Percentiles rank a stretch among this genome's conserved stretches.
Conservation (phyloP, 1,139 yeast genomes). For the Candida freyschussii region DNA sequence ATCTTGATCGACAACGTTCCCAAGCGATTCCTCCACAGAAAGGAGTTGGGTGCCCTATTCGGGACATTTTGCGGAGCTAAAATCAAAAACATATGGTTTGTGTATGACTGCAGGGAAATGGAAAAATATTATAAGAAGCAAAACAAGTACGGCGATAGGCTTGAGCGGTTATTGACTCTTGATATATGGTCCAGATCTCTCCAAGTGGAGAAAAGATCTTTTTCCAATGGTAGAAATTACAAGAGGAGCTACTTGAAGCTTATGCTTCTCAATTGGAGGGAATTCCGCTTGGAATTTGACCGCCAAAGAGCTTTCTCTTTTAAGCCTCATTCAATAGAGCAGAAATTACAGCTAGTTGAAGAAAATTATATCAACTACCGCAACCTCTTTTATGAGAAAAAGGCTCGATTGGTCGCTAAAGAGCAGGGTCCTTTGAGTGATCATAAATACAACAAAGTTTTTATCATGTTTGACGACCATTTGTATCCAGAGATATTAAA, state of each 20-base stretch:
- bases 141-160: slow-evolving; percentile 30
- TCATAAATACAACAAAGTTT: slow-evolving; percentile 36
- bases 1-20: slow-evolving; percentile 51
- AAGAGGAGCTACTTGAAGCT: slow-evolving; percentile 1
- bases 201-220: not conserved
- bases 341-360: slow-evolving; percentile 1
- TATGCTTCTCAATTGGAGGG: slow-evolving; percentile 2
- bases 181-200: slow-evolving; percentile 21
- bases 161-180: slow-evolving; percentile 38
- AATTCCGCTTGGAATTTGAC: slow-evolving; percentile 1
- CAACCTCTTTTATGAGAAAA: slow-evolving; percentile 22
- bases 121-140: slow-evolving; percentile 32
- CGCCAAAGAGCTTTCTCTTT: not conserved
- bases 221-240: not conserved
- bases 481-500: slow-evolving; percentile 48
- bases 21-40: slow-evolving; percentile 30
- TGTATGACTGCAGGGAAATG: slow-evolving; percentile 40
- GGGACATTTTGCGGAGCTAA: slow-evolving; percentile 21
- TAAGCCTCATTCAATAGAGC: not conserved
- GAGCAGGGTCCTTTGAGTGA: slow-evolving; percentile 24
- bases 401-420: slow-evolving; percentile 21
- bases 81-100: slow-evolving; percentile 45
- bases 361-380: slow-evolving; percentile 10
- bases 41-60: slow-evolving; percentile 30
- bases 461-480: slow-evolving; percentile 47